Percentiles rank a stretch among this genome's conserved stretches.
These are phyloP conservation scores for Mycena capillaripes DNA, from an alignment of 768 basidiomycete species.

Conservation along the genomic window DNA sequence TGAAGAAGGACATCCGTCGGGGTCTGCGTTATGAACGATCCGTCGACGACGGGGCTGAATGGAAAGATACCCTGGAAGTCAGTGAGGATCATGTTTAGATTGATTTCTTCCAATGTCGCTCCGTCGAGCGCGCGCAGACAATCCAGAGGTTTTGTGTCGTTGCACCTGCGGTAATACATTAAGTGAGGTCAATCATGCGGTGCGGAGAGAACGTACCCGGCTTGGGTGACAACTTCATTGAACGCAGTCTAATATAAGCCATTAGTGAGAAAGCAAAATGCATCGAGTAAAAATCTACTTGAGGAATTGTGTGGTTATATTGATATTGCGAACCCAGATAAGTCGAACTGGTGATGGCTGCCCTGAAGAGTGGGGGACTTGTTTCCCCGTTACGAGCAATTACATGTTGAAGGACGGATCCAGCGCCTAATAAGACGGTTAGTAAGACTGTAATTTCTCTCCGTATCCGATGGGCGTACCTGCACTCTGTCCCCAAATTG, in stretches of 20 bases:
- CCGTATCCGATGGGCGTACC: slow-evolving; percentile 39
- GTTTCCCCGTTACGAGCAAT: slow-evolving; percentile 48
- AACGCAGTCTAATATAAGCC: neutral
- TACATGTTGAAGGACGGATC: slow-evolving; percentile 50
- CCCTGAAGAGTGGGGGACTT: slow-evolving; percentile 43
- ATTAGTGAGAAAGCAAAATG: neutral
- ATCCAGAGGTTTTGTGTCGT: neutral
- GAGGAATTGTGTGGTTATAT: slow-evolving; percentile 43
- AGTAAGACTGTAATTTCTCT: too few species aligned
- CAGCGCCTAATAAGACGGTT: slow-evolving; percentile 48
- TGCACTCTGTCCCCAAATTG: slow-evolving; percentile 60
- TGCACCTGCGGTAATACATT: neutral
- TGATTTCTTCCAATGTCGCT: slow-evolving; percentile 38
- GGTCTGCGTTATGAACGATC: slow-evolving; percentile 46
- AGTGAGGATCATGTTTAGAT: slow-evolving; percentile 27
- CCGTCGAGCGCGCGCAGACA: slow-evolving; percentile 11
- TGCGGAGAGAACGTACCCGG: neutral
- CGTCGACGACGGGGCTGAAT: slow-evolving; percentile 48
- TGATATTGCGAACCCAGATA: slow-evolving; percentile 47
- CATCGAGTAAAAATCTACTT: neutral
- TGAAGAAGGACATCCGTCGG: slow-evolving; percentile 44
- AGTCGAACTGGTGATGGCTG: slow-evolving; percentile 46
- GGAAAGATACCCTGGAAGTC: slow-evolving; percentile 40
- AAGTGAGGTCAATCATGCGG: slow-evolving; percentile 1
- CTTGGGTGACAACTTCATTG: slow-evolving; percentile 7